These are phyloP conservation scores for Pseudozyma hubeiensis DNA, from an alignment of 1,284 basidiomycete species.

Conservation along the genomic window DNA sequence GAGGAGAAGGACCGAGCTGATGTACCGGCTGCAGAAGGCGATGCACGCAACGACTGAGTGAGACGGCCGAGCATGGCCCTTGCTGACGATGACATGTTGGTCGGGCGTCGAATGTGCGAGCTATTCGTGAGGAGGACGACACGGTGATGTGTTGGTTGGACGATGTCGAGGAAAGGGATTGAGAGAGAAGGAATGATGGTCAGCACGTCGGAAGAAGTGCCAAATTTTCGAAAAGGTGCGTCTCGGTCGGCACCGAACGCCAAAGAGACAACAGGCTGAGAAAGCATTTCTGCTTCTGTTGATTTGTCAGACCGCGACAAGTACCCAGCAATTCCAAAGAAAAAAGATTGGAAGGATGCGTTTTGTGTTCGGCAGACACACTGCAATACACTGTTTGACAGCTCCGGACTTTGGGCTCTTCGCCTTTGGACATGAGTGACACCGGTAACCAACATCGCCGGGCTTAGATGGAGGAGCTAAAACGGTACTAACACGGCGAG, in stretches of 20 bases:
- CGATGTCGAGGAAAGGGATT: slow-evolving; percentile 6
- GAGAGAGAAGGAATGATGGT: neutral
- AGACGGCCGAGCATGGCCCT: slow-evolving; percentile 17
- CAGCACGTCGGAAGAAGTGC: neutral
- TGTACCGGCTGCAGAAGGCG: neutral
- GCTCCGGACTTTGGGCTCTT: no score
- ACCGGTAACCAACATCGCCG: no score
- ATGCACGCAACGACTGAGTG: slow-evolving; percentile 32
- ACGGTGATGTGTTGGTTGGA: neutral
- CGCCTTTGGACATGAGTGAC: no score
- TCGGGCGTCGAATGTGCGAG: neutral
- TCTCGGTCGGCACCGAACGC: slow-evolving; percentile 9
- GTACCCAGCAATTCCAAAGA: no score
- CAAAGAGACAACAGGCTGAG: no score
- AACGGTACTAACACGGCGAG: no score
- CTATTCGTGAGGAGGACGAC: neutral
- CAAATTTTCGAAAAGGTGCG: slow-evolving; percentile 8
- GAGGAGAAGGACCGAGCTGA: slow-evolving; percentile 30
- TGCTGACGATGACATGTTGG: slow-evolving; percentile 20
- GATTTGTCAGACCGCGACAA: slow-evolving; percentile 6
- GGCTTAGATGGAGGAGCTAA: no score
- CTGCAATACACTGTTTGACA: no score
- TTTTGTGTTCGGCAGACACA: no score
- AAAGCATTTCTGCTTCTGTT: no score
- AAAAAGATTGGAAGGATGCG: no score